A percentile compares a stretch with the other conserved stretches of the same genome.
Conservation (phyloP, 805 yeast genomes). For the Naumovozyma castellii region DNA sequence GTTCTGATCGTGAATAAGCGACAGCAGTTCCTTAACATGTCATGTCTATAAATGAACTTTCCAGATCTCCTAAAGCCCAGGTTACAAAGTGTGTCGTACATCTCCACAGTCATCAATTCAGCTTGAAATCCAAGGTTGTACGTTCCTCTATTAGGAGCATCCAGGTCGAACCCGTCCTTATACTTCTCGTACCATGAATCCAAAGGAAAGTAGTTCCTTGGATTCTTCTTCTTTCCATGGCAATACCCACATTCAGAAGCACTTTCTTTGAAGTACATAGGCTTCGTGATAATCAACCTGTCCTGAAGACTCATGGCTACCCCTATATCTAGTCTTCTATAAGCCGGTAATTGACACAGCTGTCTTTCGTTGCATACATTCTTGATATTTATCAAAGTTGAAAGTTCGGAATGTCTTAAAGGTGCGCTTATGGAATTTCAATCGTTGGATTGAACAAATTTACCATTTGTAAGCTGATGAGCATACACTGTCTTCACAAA, state of each 20-base stretch:
- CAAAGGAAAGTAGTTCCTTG: slow-evolving; percentile 31
- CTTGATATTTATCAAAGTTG: too few species aligned
- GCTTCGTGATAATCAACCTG: slow-evolving; percentile 34
- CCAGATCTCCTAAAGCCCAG: slow-evolving; percentile 79
- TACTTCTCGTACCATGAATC: slow-evolving; percentile 28
- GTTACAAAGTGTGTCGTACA: slow-evolving; percentile 59
- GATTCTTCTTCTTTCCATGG: slow-evolving; percentile 37
- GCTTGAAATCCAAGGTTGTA: slow-evolving; percentile 34
- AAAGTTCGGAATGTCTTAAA: too few species aligned
- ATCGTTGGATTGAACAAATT: too few species aligned
- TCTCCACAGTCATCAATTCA: slow-evolving; percentile 37
- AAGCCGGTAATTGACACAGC: too few species aligned
- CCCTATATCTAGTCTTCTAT: too few species aligned
- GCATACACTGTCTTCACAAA: too few species aligned
- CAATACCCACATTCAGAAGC: slow-evolving; percentile 64
- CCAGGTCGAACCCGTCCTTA: slow-evolving; percentile 1
- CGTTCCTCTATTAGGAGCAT: slow-evolving; percentile 11
- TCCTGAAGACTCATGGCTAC: slow-evolving; percentile 14
- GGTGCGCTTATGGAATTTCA: too few species aligned
- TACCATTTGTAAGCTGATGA: too few species aligned
- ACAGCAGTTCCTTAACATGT: slow-evolving; percentile 66
- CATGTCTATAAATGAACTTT: slow-evolving; percentile 52
- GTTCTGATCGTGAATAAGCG: slow-evolving; percentile 72
- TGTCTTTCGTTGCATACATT: too few species aligned
- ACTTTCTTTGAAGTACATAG: slow-evolving; percentile 35